Evolutionary conservation across 2,329 filamentous ascomycete species (phyloP), one percentile per base, ranked within the genome.

Genomic region (Cercospora sesami): DNA sequence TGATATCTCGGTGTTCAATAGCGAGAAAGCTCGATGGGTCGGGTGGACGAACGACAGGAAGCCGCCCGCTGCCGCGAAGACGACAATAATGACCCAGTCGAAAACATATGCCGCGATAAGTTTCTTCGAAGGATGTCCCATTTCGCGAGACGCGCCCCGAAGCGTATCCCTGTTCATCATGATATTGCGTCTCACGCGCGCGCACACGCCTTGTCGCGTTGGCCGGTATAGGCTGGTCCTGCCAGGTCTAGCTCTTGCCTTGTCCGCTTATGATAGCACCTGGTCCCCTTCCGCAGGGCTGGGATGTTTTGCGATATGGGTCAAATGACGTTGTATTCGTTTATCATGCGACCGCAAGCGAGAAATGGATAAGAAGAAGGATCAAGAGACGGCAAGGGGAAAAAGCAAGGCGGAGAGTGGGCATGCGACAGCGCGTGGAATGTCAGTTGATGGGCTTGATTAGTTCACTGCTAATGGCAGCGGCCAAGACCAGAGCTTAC

Each of bases 1-100:
- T 18, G 92, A 91, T 75, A 97, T 96, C 69, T 87, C 86, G 23
- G 89, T 87, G 75, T 97, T 89, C 71, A 88, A 83, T 6, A 92
- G 85, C 36, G 87, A 89, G 78, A 95, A 94, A 0, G 89, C 89
- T 39, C 89, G 85, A 73, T 88, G 87, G 74, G 89, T 91, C 0
- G 91, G 91, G 0, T 84, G 82, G 62, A 89, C 80, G 57, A 81
- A 81, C 68, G 86, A 86, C 72, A 92, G 85, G 6, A 70, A 69
- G 12, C 66, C 73, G 30, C 69, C 73, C 6, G 68, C 68, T 5
- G 67, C 71, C 6, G 72, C 74, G 65, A 75, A 69, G 28, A 63
- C 66, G 63, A 90, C 79, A 67, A 91, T 86, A 67, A 91, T 82
- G 58, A 90, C 76, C 91, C 91, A 94, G 81, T 94, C 91, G 67